Conservation (phyloP, 169 alveolate genomes). For the Plasmodium vivax region DNA sequence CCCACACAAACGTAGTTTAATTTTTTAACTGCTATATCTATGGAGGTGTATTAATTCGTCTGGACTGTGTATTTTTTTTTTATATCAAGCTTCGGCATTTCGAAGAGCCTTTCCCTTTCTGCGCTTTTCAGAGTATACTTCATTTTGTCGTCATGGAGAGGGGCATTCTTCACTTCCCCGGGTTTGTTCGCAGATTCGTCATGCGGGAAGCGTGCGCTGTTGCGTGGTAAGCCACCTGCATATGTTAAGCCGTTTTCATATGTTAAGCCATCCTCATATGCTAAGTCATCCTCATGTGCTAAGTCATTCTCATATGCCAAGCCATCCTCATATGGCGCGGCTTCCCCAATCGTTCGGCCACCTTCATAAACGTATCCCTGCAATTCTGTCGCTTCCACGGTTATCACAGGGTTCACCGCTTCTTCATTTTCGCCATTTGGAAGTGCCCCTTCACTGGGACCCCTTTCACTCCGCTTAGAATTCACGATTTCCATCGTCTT, state of each 20-base stretch:
- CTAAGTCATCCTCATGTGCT: neutral
- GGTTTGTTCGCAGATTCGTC: neutral
- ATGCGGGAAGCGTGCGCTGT: neutral
- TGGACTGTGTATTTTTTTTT: neutral
- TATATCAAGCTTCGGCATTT: conserved; percentile 22
- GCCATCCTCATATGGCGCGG: neutral
- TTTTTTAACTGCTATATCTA: conserved; percentile 3
- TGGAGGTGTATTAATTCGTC: conserved; percentile 1
- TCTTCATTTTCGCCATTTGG: conserved; percentile 6
- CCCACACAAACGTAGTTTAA: conserved; percentile 9
- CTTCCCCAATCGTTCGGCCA: neutral
- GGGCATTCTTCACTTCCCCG: neutral
- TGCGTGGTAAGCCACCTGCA: neutral
- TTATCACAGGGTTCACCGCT: neutral
- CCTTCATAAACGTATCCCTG: neutral
- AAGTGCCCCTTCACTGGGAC: neutral
- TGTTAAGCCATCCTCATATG: neutral
- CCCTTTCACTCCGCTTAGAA: neutral
- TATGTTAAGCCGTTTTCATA: neutral
- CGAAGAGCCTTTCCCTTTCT: neutral
- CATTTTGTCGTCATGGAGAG: conserved; percentile 12
- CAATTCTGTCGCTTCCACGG: neutral
- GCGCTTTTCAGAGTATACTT: conserved; percentile 9
- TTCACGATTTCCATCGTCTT: neutral
- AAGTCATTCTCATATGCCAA: neutral